phyloP scores from a whole-genome alignment of 768 basidiomycete species.

The Cystobasidium onofrii region DNA sequence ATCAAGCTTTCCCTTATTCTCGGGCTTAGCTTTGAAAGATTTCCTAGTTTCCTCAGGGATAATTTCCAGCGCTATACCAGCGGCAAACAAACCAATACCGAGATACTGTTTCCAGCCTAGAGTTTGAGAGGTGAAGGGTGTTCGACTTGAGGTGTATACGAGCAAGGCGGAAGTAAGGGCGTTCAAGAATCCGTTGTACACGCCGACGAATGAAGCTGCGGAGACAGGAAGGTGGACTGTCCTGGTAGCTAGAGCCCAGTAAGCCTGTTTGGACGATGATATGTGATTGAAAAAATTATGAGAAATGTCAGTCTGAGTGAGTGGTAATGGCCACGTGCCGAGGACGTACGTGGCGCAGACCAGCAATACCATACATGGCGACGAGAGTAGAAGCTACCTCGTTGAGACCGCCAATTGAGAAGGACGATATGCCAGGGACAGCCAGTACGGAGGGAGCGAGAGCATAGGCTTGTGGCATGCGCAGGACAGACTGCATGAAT shows the following conservation, averaged over 20 bases:
- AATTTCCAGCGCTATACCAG: constrained; percentile 36
- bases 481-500: constrained; percentile 26
- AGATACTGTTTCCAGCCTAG: constrained; percentile 39
- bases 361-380: constrained; percentile 35
- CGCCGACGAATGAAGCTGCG: constrained; percentile 29
- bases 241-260: constrained; percentile 36
- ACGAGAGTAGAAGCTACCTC: constrained; percentile 37
- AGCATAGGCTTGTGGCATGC: constrained; percentile 27
- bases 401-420: constrained; percentile 33
- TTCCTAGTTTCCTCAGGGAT: constrained; percentile 33
- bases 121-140: constrained; percentile 29
- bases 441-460: constrained; percentile 11
- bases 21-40: constrained; percentile 38
- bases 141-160: constrained; percentile 34
- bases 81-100: constrained; percentile 34
- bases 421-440: constrained; percentile 13
- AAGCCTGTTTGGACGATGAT: constrained; percentile 32
- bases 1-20: constrained; percentile 37
- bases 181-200: constrained; percentile 35
- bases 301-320: too few relatives aligned
- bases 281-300: too few relatives aligned
- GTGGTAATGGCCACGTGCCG: too few relatives aligned
- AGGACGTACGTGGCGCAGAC: constrained; percentile 36
- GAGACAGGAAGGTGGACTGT: constrained; percentile 26
- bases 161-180: constrained; percentile 39